phyloP scores from a whole-genome alignment of 495 filamentous ascomycete genomes.

The Xylaria sp. region DNA sequence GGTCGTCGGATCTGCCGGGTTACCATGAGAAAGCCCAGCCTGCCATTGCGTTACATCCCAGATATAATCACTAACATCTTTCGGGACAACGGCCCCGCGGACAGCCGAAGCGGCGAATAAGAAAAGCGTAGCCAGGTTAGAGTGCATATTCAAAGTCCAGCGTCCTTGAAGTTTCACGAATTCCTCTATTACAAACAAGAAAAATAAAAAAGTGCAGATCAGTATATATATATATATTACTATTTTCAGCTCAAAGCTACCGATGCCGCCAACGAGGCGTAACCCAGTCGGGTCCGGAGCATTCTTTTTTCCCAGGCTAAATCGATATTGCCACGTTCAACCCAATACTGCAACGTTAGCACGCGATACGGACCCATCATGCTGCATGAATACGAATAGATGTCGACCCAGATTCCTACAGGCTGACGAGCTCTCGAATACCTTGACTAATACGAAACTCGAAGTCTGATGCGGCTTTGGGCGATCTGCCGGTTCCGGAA shows the following conservation, averaged over 20 bases:
- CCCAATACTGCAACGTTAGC: not conserved
- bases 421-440: not conserved
- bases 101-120: constrained; percentile 11
- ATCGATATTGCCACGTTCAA: constrained; percentile 3
- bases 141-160: not conserved
- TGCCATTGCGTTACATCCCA: constrained; percentile 26
- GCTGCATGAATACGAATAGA: constrained; percentile 20
- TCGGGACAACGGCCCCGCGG: not conserved
- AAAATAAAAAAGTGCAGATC: not conserved
- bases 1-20: constrained; percentile 15
- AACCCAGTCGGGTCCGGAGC: not conserved
- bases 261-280: not conserved
- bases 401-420: not conserved
- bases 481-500: constrained; percentile 9
- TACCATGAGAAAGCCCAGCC: constrained; percentile 30
- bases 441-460: not conserved
- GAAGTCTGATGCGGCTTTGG: not conserved
- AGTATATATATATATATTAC: not conserved
- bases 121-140: not conserved
- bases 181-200: not conserved
- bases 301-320: constrained; percentile 20
- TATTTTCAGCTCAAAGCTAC: not conserved
- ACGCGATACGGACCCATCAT: constrained; percentile 9
- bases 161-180: not conserved
- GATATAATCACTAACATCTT: constrained; percentile 5